Base-by-base conservation (phyloP, 2,329 filamentous ascomycete species). In the Ustulina deusta region DNA sequence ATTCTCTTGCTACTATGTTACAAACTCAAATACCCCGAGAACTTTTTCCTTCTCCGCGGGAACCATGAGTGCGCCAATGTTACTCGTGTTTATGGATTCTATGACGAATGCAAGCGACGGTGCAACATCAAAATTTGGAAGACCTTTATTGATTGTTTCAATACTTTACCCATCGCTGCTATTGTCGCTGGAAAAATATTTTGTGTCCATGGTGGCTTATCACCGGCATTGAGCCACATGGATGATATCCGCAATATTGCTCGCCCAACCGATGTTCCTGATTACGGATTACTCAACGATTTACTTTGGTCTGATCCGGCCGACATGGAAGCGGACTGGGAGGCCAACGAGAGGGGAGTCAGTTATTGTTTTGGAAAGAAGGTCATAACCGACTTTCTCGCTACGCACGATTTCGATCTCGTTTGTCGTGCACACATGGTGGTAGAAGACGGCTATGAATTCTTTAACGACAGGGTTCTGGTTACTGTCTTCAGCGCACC, bases 41-140 rank as follows among this genome's bases (percentile, higher is more conserved):
- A 99, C 86, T 98, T 99, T 85, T 99, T 99, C 86, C 92, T 99
- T 74, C 89, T 99, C 67, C 93, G 96, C 74, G 96, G 96, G 72
- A 99, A 99, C 86, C 96, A 99, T 86, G 96, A 99, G 83, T 98
- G 96, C 84, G 96, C 96, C 67, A 97, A 93, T 61, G 97, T 99
- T 86, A 99, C 97, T 86, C 93, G 96, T 79, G 97, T 98, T 82
- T 99, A 99, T 81, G 96, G 96, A 68, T 99, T 99, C 86, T 99
- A 99, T 86, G 96, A 99, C 79, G 95, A 99, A 83, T 99, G 95
- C 90, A 99, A 99, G 87, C 91, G 96, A 79, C 89, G 95, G 75
- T 98, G 97, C 86, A 99, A 98, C 84, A 97, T 98, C 86, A 98
- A 98, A 89, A 88, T 98, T 69, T 98, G 95, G 95, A 99, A 99